Evolutionary conservation across 2,329 filamentous ascomycete species (phyloP), one percentile per base, ranked within the genome.

Genomic region (Arthroderma sp.): DNA sequence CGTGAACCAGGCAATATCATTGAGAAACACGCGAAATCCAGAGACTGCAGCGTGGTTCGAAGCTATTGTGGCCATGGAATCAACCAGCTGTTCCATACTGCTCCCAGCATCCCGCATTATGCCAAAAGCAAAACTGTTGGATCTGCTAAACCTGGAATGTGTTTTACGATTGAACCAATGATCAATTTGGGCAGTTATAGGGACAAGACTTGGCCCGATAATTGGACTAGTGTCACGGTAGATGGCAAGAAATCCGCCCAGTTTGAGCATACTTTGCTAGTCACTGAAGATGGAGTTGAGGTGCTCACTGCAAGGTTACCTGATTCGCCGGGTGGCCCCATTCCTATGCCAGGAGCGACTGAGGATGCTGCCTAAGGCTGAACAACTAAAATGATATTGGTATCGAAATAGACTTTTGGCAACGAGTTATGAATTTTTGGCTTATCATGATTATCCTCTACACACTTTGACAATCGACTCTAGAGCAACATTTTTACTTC

Each of bases 121-220:
- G 89, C 82, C 47, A 96, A 94, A 74, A 98, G 96, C 69, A 98
- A 96, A 76, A 86, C 89, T 0, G 83, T 95, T 1, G 91, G 91
- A 40, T 80, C 84, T 55, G 91, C 88, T 48, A 95, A 95, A 69
- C 82, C 86, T 0, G 91, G 91, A 44, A 95, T 96, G 87, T 94
- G 87, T 52, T 98, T 98, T 58, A 98, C 91, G 0, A 98, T 98
- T 50, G 91, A 98, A 68, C 91, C 91, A 10, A 98, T 98, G 91
- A 88, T 98, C 61, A 87, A 86, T 36, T 65, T 95, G 45, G 91
- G 91, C 47, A 88, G 85, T 49, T 85, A 94, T 65, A 79, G 79
- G 51, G 91, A 98, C 60, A 83, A 91, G 62, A 96, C 87, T 0
- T 98, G 91, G 91, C 91, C 91, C 0, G 91, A 98, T 62, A 86